These are phyloP conservation scores for Porcisia deanei DNA, from an alignment of 208 protist genomes.

Conservation along the genomic window DNA sequence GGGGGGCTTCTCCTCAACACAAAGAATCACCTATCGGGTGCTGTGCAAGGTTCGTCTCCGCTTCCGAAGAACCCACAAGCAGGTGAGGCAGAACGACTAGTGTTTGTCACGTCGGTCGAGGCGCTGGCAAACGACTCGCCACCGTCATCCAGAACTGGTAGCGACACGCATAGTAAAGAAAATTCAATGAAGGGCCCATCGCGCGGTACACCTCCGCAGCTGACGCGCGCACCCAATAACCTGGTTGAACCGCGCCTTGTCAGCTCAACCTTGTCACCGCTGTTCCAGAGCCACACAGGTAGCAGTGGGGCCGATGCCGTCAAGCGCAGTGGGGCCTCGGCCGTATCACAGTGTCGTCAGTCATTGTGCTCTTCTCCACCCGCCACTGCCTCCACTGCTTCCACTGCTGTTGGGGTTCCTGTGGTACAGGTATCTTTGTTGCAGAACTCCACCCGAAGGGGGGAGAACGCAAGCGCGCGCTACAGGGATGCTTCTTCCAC, in stretches of 20 bases:
- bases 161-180: background rate
- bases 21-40: background rate
- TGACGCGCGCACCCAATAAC: background rate
- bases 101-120: background rate
- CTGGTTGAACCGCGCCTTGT: background rate
- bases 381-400: constrained; percentile 4
- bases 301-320: background rate
- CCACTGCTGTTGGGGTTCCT: background rate
- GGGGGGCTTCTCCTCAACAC: background rate
- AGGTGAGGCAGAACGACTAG: background rate
- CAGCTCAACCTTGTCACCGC: background rate
- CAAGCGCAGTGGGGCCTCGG: background rate
- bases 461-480: background rate
- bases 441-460: background rate
- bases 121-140: background rate
- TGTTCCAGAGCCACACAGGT: background rate
- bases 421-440: background rate
- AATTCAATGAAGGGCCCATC: background rate
- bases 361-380: background rate
- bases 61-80: background rate
- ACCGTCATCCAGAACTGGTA: background rate
- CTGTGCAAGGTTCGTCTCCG: background rate
- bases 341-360: background rate
- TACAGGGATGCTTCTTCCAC: background rate
- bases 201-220: background rate